phyloP scores from a whole-genome alignment of 2,329 filamentous ascomycete species.

The Cryoendolithus antarcticus region DNA sequence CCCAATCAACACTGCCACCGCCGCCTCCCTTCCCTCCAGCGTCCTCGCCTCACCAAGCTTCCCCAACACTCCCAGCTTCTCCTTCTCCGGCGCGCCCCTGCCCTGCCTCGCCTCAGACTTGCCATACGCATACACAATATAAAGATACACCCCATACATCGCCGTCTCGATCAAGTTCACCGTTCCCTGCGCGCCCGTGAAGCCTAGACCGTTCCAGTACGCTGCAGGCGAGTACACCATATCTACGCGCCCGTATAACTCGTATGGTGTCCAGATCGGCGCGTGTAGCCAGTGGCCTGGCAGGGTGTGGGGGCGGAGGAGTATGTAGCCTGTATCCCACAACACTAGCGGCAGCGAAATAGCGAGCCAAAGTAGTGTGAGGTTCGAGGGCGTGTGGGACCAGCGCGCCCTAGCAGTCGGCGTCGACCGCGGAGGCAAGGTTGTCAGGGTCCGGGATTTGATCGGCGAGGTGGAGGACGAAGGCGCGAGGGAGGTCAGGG shows the following conservation, averaged over 20 bases:
- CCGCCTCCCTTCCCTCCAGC: constrained; percentile 40
- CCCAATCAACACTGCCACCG: constrained; percentile 44
- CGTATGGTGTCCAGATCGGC: constrained; percentile 66
- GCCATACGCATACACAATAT: constrained; percentile 36
- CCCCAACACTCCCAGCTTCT: constrained; percentile 32
- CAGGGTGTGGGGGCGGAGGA: constrained; percentile 72
- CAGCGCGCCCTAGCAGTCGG: constrained; percentile 22
- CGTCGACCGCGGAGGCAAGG: constrained; percentile 3
- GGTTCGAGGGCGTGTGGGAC: constrained; percentile 48
- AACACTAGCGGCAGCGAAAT: constrained; percentile 64
- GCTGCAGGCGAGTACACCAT: constrained; percentile 70
- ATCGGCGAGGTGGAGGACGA: constrained; percentile 2
- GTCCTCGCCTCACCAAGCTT: constrained; percentile 38
- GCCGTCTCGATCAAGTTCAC: constrained; percentile 58
- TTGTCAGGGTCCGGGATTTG: neutral
- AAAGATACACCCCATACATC: constrained; percentile 53
- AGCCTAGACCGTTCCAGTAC: constrained; percentile 56
- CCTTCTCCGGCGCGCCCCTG: constrained; percentile 28
- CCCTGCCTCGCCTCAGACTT: constrained; percentile 21
- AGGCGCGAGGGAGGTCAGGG: constrained; percentile 3
- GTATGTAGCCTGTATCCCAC: constrained; percentile 72
- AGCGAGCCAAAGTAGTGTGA: constrained; percentile 57
- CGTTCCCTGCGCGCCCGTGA: constrained; percentile 60
- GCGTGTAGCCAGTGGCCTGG: constrained; percentile 59
- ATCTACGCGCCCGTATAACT: constrained; percentile 68